Conservation (phyloP, 257 asterid species). For the Scutellaria baicalensis region DNA sequence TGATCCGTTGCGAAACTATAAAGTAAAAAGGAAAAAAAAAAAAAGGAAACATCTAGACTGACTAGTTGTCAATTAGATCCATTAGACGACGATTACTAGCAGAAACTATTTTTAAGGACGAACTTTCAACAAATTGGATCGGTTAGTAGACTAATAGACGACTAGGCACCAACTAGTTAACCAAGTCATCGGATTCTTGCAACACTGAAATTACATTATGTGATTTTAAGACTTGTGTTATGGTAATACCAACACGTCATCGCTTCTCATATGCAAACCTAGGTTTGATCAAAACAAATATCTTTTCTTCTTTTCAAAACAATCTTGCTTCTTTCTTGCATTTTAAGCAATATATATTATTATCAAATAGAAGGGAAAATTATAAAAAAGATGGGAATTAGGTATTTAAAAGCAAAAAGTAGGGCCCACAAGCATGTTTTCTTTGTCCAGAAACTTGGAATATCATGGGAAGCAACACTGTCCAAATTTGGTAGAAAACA, state of each 20-base stretch:
- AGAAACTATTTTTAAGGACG: too few relatives aligned
- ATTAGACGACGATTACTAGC: too few relatives aligned
- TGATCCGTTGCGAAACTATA: too few relatives aligned
- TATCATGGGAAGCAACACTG: neutral
- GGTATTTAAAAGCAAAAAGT: neutral
- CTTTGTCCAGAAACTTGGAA: conserved; percentile 3
- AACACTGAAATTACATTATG: too few relatives aligned
- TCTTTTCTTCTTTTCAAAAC: neutral
- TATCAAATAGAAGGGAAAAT: neutral
- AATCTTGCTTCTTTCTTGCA: conserved; percentile 7
- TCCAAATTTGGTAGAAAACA: conserved; percentile 18
- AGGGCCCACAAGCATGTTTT: conserved; percentile 11
- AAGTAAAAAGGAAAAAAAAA: too few relatives aligned
- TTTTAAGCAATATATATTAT: neutral
- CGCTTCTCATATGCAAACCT: neutral
- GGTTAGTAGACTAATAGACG: too few relatives aligned
- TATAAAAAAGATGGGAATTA: neutral
- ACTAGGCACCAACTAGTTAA: too few relatives aligned
- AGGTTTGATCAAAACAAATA: neutral
- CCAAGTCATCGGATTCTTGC: too few relatives aligned
- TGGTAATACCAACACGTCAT: neutral
- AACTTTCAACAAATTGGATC: too few relatives aligned
- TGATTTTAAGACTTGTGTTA: neutral
- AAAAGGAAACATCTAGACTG: too few relatives aligned
- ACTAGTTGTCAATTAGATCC: too few relatives aligned